Percentiles rank a stretch among this genome's conserved stretches.
phyloP scores from a whole-genome alignment of 768 basidiomycete species.

The Suillus clintonianus region DNA sequence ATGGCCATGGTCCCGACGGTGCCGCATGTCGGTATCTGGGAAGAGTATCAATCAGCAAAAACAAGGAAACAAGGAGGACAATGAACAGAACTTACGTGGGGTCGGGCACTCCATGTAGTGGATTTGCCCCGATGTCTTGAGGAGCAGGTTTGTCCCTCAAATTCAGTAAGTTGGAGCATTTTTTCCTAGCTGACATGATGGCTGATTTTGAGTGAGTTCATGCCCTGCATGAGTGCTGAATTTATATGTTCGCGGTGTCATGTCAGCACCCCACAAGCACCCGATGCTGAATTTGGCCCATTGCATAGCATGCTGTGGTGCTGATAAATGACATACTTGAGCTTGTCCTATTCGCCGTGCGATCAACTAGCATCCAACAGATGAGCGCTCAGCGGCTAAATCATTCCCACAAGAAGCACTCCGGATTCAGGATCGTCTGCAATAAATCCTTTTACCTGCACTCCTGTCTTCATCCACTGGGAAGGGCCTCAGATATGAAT shows the following conservation, averaged over 20 bases:
- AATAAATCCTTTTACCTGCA: background rate
- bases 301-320: no score
- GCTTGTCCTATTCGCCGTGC: background rate
- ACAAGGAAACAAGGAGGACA: no score
- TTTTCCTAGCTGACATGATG: no score
- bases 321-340: background rate
- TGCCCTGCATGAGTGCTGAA: background rate
- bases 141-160: no score
- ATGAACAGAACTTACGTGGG: background rate
- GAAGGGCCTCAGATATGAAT: background rate
- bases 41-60: background rate
- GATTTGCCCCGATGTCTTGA: background rate
- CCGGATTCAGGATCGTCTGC: background rate
- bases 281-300: background rate
- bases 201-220: background rate
- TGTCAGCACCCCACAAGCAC: no score
- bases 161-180: no score
- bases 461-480: background rate
- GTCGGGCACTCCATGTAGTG: background rate
- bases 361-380: background rate
- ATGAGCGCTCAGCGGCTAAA: background rate
- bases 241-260: background rate
- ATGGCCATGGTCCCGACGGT: conserved; percentile 36
- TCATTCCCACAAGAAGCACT: background rate
- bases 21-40: conserved; percentile 17